Evolutionary conservation across 2,329 filamentous ascomycete genomes (phyloP).

Genomic region (Corinectria fuckeliana): DNA sequence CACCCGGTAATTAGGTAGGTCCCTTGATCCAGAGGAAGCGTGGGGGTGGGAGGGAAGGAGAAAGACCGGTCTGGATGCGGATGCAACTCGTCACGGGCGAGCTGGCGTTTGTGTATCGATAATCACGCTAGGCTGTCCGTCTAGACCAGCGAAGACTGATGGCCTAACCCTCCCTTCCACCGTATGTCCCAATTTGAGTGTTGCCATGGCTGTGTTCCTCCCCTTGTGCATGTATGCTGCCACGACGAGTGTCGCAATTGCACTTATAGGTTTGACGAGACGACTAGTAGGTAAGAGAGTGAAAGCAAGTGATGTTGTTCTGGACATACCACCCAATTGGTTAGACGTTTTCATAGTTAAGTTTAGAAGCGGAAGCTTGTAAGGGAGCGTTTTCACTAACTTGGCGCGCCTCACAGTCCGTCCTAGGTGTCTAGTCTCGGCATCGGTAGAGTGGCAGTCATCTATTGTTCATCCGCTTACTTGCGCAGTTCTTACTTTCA

Average conservation of each 20-base stretch:
- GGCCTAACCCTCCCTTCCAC: slow-evolving; percentile 15
- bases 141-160: slow-evolving; percentile 16
- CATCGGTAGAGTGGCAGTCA: not conserved
- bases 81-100: slow-evolving; percentile 8
- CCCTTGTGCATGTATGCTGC: not conserved
- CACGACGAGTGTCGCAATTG: not conserved
- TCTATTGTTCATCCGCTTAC: slow-evolving; percentile 15
- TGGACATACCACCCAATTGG: not conserved
- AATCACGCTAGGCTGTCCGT: slow-evolving; percentile 22
- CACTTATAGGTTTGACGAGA: not conserved
- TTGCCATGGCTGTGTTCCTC: not conserved
- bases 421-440: not conserved
- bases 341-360: slow-evolving; percentile 13
- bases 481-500: slow-evolving; percentile 16
- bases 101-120: slow-evolving; percentile 11
- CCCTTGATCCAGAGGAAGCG: slow-evolving; percentile 10
- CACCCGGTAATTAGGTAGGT: slow-evolving; percentile 23
- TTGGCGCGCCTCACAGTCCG: slow-evolving; percentile 5
- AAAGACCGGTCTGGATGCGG: slow-evolving; percentile 9
- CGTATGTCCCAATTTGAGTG: slow-evolving; percentile 19
- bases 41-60: slow-evolving; percentile 16
- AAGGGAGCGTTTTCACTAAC: slow-evolving; percentile 8
- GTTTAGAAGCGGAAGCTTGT: slow-evolving; percentile 13
- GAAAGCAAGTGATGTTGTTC: not conserved
- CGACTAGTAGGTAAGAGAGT: not conserved